phyloP scores from a whole-genome alignment of 164 flowering plant species.

The Berberis vulgaris region DNA sequence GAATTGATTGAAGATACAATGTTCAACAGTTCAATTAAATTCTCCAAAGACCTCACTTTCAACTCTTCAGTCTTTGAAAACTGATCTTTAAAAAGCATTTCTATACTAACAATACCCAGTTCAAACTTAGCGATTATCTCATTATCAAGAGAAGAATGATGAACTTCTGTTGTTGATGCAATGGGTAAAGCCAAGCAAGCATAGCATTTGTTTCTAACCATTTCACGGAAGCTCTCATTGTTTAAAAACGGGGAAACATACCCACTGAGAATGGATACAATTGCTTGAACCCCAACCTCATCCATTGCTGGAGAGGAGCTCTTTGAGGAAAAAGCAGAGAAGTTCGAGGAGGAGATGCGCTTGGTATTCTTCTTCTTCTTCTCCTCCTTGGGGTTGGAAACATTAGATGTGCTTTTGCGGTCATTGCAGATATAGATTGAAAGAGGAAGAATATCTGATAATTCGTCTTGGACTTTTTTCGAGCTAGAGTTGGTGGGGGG shows the following conservation, averaged over 20 bases:
- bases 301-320: slow-evolving; percentile 30
- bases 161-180: neutral
- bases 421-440: slow-evolving; percentile 51
- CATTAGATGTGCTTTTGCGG: slow-evolving; percentile 5
- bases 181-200: neutral
- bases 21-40: slow-evolving; percentile 33
- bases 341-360: no score
- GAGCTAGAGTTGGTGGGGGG: neutral
- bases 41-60: slow-evolving; percentile 23
- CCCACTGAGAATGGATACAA: slow-evolving; percentile 51
- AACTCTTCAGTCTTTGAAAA: slow-evolving; percentile 20
- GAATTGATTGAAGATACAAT: slow-evolving; percentile 38
- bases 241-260: slow-evolving; percentile 37
- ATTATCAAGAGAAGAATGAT: slow-evolving; percentile 9
- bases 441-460: slow-evolving; percentile 4
- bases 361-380: no score
- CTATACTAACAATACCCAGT: slow-evolving; percentile 38
- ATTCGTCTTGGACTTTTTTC: slow-evolving; percentile 18
- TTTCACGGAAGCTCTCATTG: slow-evolving; percentile 34
- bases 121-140: slow-evolving; percentile 35
- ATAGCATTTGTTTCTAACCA: neutral
- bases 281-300: slow-evolving; percentile 43
- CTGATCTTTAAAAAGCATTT: slow-evolving; percentile 24
- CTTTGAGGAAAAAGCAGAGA: slow-evolving; percentile 1
- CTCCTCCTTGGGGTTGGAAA: no score